Evolutionary conservation across 768 basidiomycete genomes (phyloP), one percentile per base, ranked within the genome.

Genomic region (Mycena indigotica): DNA sequence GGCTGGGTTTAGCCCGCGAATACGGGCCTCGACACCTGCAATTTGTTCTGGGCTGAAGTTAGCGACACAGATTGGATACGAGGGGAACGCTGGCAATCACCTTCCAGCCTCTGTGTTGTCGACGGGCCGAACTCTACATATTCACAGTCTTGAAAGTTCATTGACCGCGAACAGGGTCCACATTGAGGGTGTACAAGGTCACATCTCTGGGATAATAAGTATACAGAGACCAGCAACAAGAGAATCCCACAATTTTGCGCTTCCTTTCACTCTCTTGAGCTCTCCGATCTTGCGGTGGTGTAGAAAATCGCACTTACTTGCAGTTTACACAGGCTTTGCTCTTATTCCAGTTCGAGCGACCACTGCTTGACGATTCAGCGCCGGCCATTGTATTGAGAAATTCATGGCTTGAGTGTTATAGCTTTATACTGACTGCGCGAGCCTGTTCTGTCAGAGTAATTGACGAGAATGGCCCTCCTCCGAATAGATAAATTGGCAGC

Each of bases 251-350:
- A 40, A 53, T 53, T 39, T 53, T 53, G 30, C 52, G 52, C 16
- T 26, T 53, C 52, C 52, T 53, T 23, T 19, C 24, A 39, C 41
- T 8, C 10, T 12, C 8, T 45, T 12, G 21, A 35, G 15, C 50
- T 15, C 13, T 25, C 3, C 5, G 52, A 53, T 29, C 19, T 32
- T 5, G 13, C 5, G 41, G 41, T 30, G 4, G 17, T 5, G 38
- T 3, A 26, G 19, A 21, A 5, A 10, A 53, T 17, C 28, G 38
- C 32, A 53, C 52, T 38, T n/a, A 53, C 52, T 25, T 53, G 52
- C 52, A 53, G 24, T 53, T 53, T 10, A 35, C 21, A 23, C 52
- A 53, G 41, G 52, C 52, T 19, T 53, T 48, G 46, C 46, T 48
- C 46, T 48, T 48, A 26, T 25, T 48, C 46, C 46, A 48, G 23